Conservation (phyloP, 345 rosid genomes). For the Populus ilicifolia region DNA sequence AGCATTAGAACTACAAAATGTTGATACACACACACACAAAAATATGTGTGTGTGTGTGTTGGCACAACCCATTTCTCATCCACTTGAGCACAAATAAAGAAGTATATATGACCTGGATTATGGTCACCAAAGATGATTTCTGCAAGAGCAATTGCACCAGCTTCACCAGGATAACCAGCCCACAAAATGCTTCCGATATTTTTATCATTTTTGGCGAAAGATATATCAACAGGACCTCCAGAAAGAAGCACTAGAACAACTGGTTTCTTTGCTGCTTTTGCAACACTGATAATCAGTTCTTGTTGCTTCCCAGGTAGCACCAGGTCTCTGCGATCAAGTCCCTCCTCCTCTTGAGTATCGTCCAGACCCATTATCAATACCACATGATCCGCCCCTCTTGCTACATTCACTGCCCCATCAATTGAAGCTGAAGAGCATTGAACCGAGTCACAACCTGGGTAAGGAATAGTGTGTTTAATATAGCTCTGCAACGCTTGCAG, state of each 20-base stretch:
- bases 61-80: background rate
- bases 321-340: conserved; percentile 59
- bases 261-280: conserved; percentile 62
- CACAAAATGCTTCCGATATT: conserved; percentile 75
- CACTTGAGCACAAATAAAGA: background rate
- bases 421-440: conserved; percentile 52
- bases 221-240: conserved; percentile 84
- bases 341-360: conserved; percentile 71
- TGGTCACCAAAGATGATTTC: conserved; percentile 84
- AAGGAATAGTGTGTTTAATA: conserved; percentile 41
- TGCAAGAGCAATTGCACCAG: conserved; percentile 74
- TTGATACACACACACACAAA: background rate
- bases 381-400: conserved; percentile 56
- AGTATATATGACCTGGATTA: conserved; percentile 60
- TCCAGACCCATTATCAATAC: conserved; percentile 86
- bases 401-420: conserved; percentile 49
- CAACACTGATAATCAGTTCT: conserved; percentile 55
- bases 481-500: conserved; percentile 54
- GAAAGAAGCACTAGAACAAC: conserved; percentile 62
- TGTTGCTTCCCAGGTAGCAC: conserved; percentile 73
- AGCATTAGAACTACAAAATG: background rate
- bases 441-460: conserved; percentile 63
- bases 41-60: no score
- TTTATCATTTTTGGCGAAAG: conserved; percentile 49
- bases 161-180: conserved; percentile 97